Evolutionary conservation across 768 basidiomycete genomes (phyloP).

Genomic region (Pisolithus orientalis): DNA sequence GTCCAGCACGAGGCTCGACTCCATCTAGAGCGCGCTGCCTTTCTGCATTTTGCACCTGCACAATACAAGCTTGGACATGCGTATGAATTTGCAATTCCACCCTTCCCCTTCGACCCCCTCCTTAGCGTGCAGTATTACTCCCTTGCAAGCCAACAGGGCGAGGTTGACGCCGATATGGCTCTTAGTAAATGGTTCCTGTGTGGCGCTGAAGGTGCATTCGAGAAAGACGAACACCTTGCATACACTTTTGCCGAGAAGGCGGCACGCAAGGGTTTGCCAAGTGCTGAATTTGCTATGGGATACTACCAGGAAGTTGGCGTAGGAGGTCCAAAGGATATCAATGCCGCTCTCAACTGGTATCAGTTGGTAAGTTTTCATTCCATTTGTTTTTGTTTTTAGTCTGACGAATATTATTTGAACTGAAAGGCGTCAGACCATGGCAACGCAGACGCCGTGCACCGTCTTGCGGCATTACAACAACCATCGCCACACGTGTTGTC

Average conservation of each 20-base stretch:
- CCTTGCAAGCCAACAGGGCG: slow-evolving; percentile 76
- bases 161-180: slow-evolving; percentile 94
- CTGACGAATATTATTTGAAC: neutral
- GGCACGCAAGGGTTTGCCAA: slow-evolving; percentile 63
- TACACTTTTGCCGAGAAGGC: slow-evolving; percentile 89
- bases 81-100: slow-evolving; percentile 85
- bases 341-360: slow-evolving; percentile 76
- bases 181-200: slow-evolving; percentile 96
- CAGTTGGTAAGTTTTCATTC: slow-evolving; percentile 35
- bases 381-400: neutral
- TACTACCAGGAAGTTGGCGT: slow-evolving; percentile 94
- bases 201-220: slow-evolving; percentile 69
- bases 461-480: slow-evolving; percentile 62
- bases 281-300: slow-evolving; percentile 92
- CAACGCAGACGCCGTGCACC: slow-evolving; percentile 73
- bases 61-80: slow-evolving; percentile 92
- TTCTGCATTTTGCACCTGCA: slow-evolving; percentile 74
- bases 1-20: slow-evolving; percentile 58
- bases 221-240: slow-evolving; percentile 83
- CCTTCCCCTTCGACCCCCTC: slow-evolving; percentile 83
- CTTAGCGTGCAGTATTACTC: slow-evolving; percentile 88
- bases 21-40: slow-evolving; percentile 81
- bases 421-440: slow-evolving; percentile 67
- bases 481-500: slow-evolving; percentile 61
- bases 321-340: slow-evolving; percentile 59